A percentile compares a stretch with the other conserved stretches of the same genome.
Evolutionary conservation across 2,329 filamentous ascomycete genomes (phyloP).

Genomic region (Claviceps quebecensis): DNA sequence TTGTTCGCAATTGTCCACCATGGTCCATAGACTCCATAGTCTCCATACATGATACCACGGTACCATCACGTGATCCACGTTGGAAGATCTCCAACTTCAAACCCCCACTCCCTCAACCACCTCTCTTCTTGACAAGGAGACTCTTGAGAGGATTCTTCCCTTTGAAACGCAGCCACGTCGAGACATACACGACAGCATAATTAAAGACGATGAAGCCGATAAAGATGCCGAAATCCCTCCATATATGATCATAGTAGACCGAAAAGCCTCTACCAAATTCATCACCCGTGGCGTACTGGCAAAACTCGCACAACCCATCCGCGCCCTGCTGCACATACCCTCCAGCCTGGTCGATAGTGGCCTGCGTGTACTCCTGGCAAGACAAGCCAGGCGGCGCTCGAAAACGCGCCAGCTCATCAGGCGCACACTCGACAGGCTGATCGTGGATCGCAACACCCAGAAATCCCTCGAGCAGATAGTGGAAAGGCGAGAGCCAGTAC

Average conservation of each 20-base stretch:
- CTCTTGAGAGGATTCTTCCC: constrained; percentile 24
- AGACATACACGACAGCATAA: constrained; percentile 27
- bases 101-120: background rate
- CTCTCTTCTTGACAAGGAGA: constrained; percentile 13
- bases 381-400: constrained; percentile 41
- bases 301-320: constrained; percentile 48
- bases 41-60: too few species aligned
- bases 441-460: constrained; percentile 41
- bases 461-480: constrained; percentile 50
- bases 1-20: background rate
- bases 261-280: constrained; percentile 46
- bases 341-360: constrained; percentile 37
- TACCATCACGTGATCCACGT: background rate
- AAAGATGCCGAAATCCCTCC: constrained; percentile 53
- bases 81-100: background rate
- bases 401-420: constrained; percentile 46
- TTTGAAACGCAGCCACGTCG: constrained; percentile 25
- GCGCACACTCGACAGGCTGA: constrained; percentile 39
- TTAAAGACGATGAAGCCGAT: constrained; percentile 52
- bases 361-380: constrained; percentile 44
- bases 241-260: constrained; percentile 45
- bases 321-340: constrained; percentile 46
- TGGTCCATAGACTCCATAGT: too few species aligned
- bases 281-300: constrained; percentile 46
- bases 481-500: constrained; percentile 55